A percentile compares a stretch with the other conserved stretches of the same genome.
phyloP scores from a whole-genome alignment of 2,329 filamentous ascomycete species.

The Microdochium bolleyi region DNA sequence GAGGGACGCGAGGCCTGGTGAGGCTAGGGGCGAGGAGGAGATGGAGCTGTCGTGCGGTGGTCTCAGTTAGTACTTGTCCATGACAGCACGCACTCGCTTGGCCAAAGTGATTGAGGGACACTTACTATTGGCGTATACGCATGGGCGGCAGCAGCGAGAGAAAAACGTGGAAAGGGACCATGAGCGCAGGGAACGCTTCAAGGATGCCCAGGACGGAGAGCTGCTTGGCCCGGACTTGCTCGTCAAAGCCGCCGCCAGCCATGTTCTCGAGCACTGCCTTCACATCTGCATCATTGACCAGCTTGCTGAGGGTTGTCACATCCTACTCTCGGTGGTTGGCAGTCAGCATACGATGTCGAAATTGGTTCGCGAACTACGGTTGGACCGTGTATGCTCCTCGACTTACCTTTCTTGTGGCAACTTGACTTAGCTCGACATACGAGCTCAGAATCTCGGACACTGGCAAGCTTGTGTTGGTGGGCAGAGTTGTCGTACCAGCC shows the following conservation, averaged over 20 bases:
- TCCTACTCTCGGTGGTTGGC: neutral
- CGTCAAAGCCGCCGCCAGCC: conserved; percentile 25
- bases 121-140: conserved; percentile 20
- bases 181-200: conserved; percentile 43
- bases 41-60: conserved; percentile 42
- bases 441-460: conserved; percentile 42
- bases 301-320: neutral
- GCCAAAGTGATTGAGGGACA: neutral
- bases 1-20: conserved; percentile 49
- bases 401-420: conserved; percentile 39
- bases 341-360: neutral
- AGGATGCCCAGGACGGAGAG: conserved; percentile 54
- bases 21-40: conserved; percentile 61
- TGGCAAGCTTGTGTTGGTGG: conserved; percentile 34
- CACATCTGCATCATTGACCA: conserved; percentile 24
- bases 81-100: neutral
- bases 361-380: no score
- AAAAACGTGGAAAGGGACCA: conserved; percentile 50
- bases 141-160: conserved; percentile 59
- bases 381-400: neutral
- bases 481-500: conserved; percentile 24
- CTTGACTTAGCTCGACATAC: conserved; percentile 48
- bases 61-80: neutral
- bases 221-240: conserved; percentile 36
- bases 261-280: conserved; percentile 24